Conservation (phyloP, 805 yeast genomes). For the Candida maltosa region DNA sequence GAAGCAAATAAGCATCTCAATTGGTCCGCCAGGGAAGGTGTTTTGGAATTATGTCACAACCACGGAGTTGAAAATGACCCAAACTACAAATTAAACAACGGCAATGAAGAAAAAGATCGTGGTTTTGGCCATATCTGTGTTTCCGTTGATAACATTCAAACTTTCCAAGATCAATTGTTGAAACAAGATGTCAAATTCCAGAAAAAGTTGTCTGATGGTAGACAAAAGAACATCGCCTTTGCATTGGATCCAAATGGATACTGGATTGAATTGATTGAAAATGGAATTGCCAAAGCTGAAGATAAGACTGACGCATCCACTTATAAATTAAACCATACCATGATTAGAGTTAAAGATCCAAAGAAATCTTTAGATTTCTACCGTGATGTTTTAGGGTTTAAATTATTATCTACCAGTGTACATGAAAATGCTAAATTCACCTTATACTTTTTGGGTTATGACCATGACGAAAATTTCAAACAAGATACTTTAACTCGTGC, state of each 20-base stretch:
- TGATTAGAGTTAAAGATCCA: slow-evolving; percentile 92
- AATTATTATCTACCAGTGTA: slow-evolving; percentile 53
- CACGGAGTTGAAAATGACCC: slow-evolving; percentile 66
- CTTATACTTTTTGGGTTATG: slow-evolving; percentile 81
- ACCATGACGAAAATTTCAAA: slow-evolving; percentile 39
- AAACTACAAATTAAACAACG: slow-evolving; percentile 62
- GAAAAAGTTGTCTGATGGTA: slow-evolving; percentile 83
- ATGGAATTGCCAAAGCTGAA: slow-evolving; percentile 40
- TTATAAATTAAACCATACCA: slow-evolving; percentile 76
- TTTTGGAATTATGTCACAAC: slow-evolving; percentile 80
- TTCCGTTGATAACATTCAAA: slow-evolving; percentile 75
- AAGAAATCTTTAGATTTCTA: slow-evolving; percentile 73
- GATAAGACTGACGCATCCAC: slow-evolving; percentile 35
- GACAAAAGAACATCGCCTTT: slow-evolving; percentile 91
- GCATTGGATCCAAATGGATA: slow-evolving; percentile 94
- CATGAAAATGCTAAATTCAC: slow-evolving; percentile 75
- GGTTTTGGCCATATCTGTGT: slow-evolving; percentile 96
- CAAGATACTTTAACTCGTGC: slow-evolving; percentile 32
- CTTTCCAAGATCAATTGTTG: slow-evolving; percentile 56
- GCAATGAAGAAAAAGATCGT: slow-evolving; percentile 74
- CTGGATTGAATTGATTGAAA: slow-evolving; percentile 88
- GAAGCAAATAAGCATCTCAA: slow-evolving; percentile 32
- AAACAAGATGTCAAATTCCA: slow-evolving; percentile 68
- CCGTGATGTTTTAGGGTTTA: slow-evolving; percentile 76
- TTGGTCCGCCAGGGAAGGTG: slow-evolving; percentile 56